These are phyloP conservation scores for Prunella vulgaris DNA, from an alignment of 257 asterid species.

Conservation along the genomic window DNA sequence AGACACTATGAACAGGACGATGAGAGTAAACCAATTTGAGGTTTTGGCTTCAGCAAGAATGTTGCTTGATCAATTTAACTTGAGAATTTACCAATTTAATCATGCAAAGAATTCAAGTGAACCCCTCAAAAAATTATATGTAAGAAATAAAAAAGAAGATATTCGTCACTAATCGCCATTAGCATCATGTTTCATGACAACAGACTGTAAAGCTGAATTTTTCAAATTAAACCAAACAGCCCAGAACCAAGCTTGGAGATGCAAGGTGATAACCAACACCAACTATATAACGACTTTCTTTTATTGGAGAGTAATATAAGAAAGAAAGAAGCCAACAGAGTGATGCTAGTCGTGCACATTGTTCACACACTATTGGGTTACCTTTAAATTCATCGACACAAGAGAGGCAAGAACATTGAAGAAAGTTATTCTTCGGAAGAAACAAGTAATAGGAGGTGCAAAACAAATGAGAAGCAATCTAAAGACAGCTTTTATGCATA, in stretches of 20 bases:
- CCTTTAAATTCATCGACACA: neutral
- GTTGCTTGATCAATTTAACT: neutral
- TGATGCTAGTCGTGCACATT: slow-evolving; percentile 1
- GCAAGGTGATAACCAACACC: neutral
- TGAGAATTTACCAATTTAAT: neutral
- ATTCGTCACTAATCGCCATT: neutral
- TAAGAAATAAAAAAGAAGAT: neutral
- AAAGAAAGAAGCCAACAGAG: slow-evolving; percentile 11
- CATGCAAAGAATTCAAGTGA: neutral
- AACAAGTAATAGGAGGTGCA: neutral
- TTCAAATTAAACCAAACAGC: neutral
- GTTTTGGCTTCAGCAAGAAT: neutral
- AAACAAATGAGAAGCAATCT: neutral
- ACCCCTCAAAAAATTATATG: neutral
- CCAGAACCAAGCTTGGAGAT: neutral
- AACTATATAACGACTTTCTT: neutral
- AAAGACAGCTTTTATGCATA: neutral
- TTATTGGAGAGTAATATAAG: neutral
- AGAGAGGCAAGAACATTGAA: neutral
- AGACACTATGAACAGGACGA: neutral
- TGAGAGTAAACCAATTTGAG: neutral
- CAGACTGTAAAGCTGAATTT: neutral
- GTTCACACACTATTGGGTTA: neutral
- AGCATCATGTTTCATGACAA: neutral
- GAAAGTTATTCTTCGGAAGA: neutral